Percentiles rank a stretch among this genome's conserved stretches.
These are phyloP conservation scores for Exophiala viscosa DNA, from an alignment of 2,329 filamentous ascomycete species.

Conservation along the genomic window DNA sequence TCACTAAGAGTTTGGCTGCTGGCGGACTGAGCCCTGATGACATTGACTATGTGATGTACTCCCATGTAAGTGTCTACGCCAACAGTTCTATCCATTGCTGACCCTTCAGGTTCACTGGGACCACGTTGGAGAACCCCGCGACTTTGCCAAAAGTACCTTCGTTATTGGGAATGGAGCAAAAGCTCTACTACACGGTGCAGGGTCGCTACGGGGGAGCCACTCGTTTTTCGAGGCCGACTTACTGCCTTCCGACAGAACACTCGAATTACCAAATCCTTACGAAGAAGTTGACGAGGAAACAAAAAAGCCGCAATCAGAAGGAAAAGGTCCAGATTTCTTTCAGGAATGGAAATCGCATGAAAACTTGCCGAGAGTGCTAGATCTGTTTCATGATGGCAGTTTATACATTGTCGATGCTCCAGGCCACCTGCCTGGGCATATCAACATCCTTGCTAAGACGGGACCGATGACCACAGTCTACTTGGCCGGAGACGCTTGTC, in stretches of 20 bases:
- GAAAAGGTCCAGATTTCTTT: conserved; percentile 16
- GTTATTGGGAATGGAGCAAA: conserved; percentile 34
- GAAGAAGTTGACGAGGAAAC: conserved; percentile 10
- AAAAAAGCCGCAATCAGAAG: not conserved
- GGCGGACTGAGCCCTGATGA: conserved; percentile 37
- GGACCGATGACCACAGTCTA: conserved; percentile 25
- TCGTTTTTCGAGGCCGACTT: conserved; percentile 30
- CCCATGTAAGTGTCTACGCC: conserved; percentile 33
- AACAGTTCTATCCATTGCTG: not conserved
- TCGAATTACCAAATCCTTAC: conserved; percentile 25
- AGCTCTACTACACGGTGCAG: conserved; percentile 16
- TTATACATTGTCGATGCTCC: conserved; percentile 33
- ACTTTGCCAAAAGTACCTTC: conserved; percentile 38
- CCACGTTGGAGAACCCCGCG: conserved; percentile 37
- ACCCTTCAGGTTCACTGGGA: conserved; percentile 34
- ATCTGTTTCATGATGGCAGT: conserved; percentile 32
- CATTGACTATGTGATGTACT: conserved; percentile 42
- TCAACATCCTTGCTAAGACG: conserved; percentile 32
- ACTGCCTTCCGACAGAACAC: conserved; percentile 22
- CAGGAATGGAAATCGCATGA: conserved; percentile 25
- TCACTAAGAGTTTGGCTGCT: conserved; percentile 33
- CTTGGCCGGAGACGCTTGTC: conserved; percentile 35
- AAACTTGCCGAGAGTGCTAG: conserved; percentile 26
- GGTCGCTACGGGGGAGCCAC: conserved; percentile 24
- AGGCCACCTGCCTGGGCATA: conserved; percentile 34